phyloP scores from a whole-genome alignment of 768 basidiomycete genomes.

The Boletus edulis region DNA sequence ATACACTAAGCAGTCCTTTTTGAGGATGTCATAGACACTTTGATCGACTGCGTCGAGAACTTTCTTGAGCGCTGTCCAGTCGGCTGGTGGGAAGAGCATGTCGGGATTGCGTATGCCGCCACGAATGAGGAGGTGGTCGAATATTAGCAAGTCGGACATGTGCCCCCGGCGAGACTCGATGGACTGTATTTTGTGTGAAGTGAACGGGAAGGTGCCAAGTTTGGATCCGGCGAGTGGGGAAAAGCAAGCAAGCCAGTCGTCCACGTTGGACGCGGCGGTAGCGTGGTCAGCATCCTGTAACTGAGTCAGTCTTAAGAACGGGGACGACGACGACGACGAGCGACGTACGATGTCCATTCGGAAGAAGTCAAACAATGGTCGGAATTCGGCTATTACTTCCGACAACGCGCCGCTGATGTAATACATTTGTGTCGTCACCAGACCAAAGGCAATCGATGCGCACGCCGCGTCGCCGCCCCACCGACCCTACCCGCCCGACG shows the following conservation, averaged over 20 bases:
- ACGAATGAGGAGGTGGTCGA: slow-evolving; percentile 66
- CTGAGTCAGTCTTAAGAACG: not conserved
- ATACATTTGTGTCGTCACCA: too few species aligned
- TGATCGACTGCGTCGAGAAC: slow-evolving; percentile 60
- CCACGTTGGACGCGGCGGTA: slow-evolving; percentile 10
- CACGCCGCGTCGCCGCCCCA: slow-evolving; percentile 17
- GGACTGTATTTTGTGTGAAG: slow-evolving; percentile 46
- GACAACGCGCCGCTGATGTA: slow-evolving; percentile 11
- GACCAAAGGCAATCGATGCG: too few species aligned
- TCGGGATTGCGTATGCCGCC: slow-evolving; percentile 62
- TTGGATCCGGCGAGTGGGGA: slow-evolving; percentile 34
- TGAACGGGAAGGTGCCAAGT: slow-evolving; percentile 57
- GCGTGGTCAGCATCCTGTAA: slow-evolving; percentile 16
- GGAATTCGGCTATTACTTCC: slow-evolving; percentile 8
- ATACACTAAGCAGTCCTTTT: slow-evolving; percentile 79
- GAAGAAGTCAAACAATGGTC: slow-evolving; percentile 4
- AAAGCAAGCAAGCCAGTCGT: slow-evolving; percentile 40
- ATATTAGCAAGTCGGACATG: slow-evolving; percentile 64
- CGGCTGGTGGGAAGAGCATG: slow-evolving; percentile 66
- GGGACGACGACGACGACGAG: not conserved
- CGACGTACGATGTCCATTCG: slow-evolving; percentile 29
- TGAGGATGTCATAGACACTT: slow-evolving; percentile 68
- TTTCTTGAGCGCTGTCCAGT: slow-evolving; percentile 48
- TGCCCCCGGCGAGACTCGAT: slow-evolving; percentile 62
- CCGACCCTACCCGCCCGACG: slow-evolving; percentile 18